Evolutionary conservation across 2,329 filamentous ascomycete species (phyloP).

Genomic region (Ploettnerulaceae sp.): DNA sequence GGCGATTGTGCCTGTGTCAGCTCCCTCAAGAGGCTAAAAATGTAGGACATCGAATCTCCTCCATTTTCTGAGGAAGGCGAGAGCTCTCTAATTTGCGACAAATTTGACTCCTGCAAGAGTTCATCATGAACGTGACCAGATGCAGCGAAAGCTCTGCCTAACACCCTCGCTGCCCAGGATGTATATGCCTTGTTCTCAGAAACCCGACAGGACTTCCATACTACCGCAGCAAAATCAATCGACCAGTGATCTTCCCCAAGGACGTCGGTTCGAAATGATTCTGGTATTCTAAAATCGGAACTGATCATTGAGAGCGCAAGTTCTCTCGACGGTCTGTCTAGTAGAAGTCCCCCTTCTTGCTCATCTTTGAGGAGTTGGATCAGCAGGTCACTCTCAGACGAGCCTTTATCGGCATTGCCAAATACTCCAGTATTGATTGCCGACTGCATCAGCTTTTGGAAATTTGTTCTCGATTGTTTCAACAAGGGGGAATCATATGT

Average conservation of each 20-base stretch:
- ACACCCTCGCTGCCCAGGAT: conserved; percentile 77
- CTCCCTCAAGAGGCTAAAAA: conserved; percentile 58
- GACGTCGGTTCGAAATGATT: conserved; percentile 57
- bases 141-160: conserved; percentile 78
- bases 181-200: conserved; percentile 64
- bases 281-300: conserved; percentile 62
- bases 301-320: conserved; percentile 71
- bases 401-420: conserved; percentile 64
- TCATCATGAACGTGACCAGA: conserved; percentile 62
- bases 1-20: conserved; percentile 56
- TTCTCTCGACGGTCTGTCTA: conserved; percentile 65
- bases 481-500: conserved; percentile 48
- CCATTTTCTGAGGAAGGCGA: conserved; percentile 29
- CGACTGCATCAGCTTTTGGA: conserved; percentile 65
- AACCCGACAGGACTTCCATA: conserved; percentile 72
- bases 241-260: conserved; percentile 64
- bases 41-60: conserved; percentile 56
- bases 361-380: conserved; percentile 75
- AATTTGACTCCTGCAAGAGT: conserved; percentile 54
- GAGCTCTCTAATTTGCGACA: conserved; percentile 42
- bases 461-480: conserved; percentile 42
- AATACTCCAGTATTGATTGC: conserved; percentile 62
- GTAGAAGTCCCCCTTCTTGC: conserved; percentile 52
- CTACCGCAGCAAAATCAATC: conserved; percentile 53
- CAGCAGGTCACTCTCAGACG: conserved; percentile 74